Evolutionary conservation across 257 asterid genomes (phyloP).

Genomic region (Solanum rostratum): DNA sequence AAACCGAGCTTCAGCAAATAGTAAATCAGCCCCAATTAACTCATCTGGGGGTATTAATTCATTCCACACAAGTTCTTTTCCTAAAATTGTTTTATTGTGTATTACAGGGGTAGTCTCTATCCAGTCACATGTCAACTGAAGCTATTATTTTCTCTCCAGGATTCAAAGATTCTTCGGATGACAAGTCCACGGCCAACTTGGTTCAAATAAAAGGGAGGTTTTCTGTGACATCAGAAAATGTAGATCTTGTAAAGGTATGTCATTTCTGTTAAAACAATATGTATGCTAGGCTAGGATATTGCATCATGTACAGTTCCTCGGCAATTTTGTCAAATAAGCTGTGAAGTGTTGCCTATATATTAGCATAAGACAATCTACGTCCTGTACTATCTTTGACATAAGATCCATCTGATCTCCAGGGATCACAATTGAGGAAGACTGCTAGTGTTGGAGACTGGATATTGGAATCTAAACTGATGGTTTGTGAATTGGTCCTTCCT

Average conservation of each 20-base stretch:
- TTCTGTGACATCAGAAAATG: slow-evolving; percentile 97
- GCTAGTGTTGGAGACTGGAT: slow-evolving; percentile 96
- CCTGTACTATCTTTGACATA: slow-evolving; percentile 13
- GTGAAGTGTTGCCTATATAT: slow-evolving; percentile 5
- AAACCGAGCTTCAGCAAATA: slow-evolving; percentile 92
- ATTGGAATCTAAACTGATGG: slow-evolving; percentile 67
- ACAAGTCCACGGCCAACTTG: slow-evolving; percentile 68
- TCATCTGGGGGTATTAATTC: slow-evolving; percentile 69
- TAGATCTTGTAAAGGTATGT: slow-evolving; percentile 88
- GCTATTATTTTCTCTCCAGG: slow-evolving; percentile 20
- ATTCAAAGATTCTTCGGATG: slow-evolving; percentile 73
- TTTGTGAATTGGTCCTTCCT: slow-evolving; percentile 23
- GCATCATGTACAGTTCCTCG: slow-evolving; percentile 53
- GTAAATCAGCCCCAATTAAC: slow-evolving; percentile 96
- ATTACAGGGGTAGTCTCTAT: not conserved
- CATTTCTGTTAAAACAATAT: not conserved
- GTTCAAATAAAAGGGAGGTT: slow-evolving; percentile 98
- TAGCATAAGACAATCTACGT: slow-evolving; percentile 1
- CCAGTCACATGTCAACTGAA: not conserved
- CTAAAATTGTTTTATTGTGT: not conserved
- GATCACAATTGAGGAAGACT: slow-evolving; percentile 76
- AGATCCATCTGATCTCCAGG: slow-evolving; percentile 43
- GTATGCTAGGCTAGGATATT: slow-evolving; percentile 60
- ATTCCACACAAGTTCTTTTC: not conserved
- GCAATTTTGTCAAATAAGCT: slow-evolving; percentile 58